These are phyloP conservation scores for Blastosporella zonata DNA, from an alignment of 1,284 basidiomycete species.

Conservation along the genomic window DNA sequence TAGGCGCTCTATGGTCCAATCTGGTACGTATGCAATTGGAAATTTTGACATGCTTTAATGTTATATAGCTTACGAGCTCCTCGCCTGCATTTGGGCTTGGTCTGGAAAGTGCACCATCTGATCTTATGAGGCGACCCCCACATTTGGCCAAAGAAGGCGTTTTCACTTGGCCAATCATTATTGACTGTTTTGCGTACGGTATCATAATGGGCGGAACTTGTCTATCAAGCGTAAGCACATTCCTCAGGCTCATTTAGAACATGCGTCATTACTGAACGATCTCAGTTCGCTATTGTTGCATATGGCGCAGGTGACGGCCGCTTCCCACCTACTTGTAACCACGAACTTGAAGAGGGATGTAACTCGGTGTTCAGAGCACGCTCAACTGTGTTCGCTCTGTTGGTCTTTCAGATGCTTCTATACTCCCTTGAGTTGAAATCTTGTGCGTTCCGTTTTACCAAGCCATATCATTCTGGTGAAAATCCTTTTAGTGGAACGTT, in stretches of 20 bases:
- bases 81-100: conserved; percentile 60
- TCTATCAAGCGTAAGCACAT: conserved; percentile 37
- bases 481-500: conserved; percentile 35
- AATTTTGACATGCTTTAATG: neutral
- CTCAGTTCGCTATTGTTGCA: conserved; percentile 49
- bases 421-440: conserved; percentile 43
- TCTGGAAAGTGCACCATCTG: conserved; percentile 51
- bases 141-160: conserved; percentile 46
- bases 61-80: conserved; percentile 39
- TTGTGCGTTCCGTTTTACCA: conserved; percentile 28
- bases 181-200: conserved; percentile 64
- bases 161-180: conserved; percentile 46
- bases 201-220: conserved; percentile 57
- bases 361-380: conserved; percentile 51
- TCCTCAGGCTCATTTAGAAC: neutral
- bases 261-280: neutral
- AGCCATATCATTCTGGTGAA: too few species aligned
- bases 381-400: conserved; percentile 49
- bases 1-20: conserved; percentile 63
- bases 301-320: conserved; percentile 49
- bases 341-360: conserved; percentile 33
- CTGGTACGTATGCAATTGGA: conserved; percentile 27
- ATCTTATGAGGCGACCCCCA: conserved; percentile 59
- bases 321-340: conserved; percentile 50
- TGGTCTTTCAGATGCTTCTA: conserved; percentile 47